Conservation (phyloP, 2,329 filamentous ascomycete species). For the Phaeosphaeria sp. region DNA sequence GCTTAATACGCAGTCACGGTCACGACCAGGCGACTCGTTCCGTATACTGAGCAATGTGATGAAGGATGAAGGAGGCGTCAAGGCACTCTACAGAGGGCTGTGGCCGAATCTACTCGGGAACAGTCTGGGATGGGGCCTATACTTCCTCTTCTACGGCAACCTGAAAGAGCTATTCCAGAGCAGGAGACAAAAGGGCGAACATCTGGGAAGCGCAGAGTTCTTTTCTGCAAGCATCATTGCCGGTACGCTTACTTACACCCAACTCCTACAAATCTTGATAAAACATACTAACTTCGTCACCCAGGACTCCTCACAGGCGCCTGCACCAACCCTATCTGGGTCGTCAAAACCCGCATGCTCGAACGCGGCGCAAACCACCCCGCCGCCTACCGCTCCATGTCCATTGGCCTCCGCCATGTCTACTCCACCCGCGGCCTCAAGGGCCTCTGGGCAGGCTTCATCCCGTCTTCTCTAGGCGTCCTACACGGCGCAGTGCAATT, state of each 20-base stretch:
- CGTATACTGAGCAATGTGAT: constrained; percentile 61
- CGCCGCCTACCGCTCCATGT: constrained; percentile 83
- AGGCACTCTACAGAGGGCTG: constrained; percentile 85
- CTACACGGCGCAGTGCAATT: constrained; percentile 95
- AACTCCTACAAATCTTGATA: not conserved
- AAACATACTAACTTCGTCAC: constrained; percentile 1
- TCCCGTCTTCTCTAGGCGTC: constrained; percentile 84
- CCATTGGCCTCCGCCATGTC: constrained; percentile 72
- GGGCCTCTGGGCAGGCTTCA: constrained; percentile 88
- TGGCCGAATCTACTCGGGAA: constrained; percentile 92
- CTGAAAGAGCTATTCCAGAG: constrained; percentile 62
- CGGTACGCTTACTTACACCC: constrained; percentile 47
- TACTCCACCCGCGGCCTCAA: constrained; percentile 72
- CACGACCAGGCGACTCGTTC: constrained; percentile 60
- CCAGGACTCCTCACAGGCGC: constrained; percentile 76
- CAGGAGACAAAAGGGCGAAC: constrained; percentile 47
- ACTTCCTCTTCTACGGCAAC: constrained; percentile 79
- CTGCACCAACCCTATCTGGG: constrained; percentile 95
- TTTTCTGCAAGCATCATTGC: constrained; percentile 75
- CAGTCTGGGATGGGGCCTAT: constrained; percentile 86
- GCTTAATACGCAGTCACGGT: constrained; percentile 53
- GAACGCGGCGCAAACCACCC: constrained; percentile 76
- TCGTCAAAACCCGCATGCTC: constrained; percentile 96
- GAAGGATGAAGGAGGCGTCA: constrained; percentile 63
- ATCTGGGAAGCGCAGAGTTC: constrained; percentile 73